phyloP scores from a whole-genome alignment of 2,329 filamentous ascomycete genomes.

The Colletotrichum paranaense region DNA sequence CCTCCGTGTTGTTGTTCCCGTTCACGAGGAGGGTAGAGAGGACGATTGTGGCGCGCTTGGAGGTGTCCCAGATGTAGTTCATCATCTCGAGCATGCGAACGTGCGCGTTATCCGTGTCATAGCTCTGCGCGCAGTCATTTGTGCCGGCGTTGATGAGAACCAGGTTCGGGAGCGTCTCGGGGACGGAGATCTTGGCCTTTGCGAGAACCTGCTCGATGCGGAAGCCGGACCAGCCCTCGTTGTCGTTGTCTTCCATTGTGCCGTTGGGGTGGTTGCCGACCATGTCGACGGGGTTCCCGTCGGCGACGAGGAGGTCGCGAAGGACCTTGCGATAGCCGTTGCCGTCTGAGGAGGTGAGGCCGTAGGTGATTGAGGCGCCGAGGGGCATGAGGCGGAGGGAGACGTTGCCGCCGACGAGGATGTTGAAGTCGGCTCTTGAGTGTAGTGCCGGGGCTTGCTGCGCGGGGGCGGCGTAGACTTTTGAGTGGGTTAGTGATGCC shows the following conservation, averaged over 20 bases:
- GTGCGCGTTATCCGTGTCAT: constrained; percentile 43
- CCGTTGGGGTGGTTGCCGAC: constrained; percentile 53
- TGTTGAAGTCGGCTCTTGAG: constrained; percentile 22
- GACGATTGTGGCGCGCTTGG: constrained; percentile 48
- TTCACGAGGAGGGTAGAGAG: constrained; percentile 52
- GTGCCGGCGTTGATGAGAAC: constrained; percentile 56
- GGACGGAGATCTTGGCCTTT: constrained; percentile 47
- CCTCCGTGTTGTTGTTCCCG: constrained; percentile 41
- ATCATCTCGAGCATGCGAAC: constrained; percentile 49
- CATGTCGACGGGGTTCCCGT: constrained; percentile 51
- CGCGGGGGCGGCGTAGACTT: constrained; percentile 33
- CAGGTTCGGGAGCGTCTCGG: constrained; percentile 50
- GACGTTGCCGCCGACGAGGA: constrained; percentile 38
- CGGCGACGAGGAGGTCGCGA: constrained; percentile 43
- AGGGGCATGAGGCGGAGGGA: constrained; percentile 56
- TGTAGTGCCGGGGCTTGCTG: constrained; percentile 16
- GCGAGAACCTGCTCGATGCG: constrained; percentile 52
- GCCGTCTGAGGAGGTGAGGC: constrained; percentile 47
- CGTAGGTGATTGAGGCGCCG: constrained; percentile 56
- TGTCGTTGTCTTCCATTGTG: constrained; percentile 53
- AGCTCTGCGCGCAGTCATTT: constrained; percentile 52
- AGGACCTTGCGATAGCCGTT: constrained; percentile 54
- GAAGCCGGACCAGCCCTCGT: constrained; percentile 57
- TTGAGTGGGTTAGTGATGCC: not conserved
- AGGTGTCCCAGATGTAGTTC: constrained; percentile 45